A percentile compares a stretch with the other conserved stretches of the same genome.
Evolutionary conservation across 306 rosid species (phyloP).

Genomic region (Citrullus mucosospermus): DNA sequence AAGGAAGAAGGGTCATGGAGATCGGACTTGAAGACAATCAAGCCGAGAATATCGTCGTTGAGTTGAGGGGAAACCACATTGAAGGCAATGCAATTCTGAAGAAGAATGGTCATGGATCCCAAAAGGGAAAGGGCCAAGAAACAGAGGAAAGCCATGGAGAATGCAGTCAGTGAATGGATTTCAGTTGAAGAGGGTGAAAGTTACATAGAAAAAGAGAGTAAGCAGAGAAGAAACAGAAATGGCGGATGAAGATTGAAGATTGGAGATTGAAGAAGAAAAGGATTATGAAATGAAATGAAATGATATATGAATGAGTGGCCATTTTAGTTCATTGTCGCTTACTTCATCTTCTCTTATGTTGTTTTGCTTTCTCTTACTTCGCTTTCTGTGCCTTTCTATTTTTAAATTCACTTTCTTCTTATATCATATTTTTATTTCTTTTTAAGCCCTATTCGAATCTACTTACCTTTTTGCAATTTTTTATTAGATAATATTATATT

Average conservation of each 20-base stretch:
- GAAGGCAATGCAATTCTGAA: not conserved
- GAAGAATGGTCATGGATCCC: not conserved
- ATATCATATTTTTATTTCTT: no score
- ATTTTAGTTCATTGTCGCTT: not conserved
- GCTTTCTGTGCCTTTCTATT: not conserved
- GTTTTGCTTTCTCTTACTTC: not conserved
- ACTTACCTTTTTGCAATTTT: no score
- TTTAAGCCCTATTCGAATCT: no score
- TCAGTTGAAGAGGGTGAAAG: not conserved
- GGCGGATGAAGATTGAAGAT: not conserved
- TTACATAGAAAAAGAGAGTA: not conserved
- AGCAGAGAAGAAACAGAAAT: not conserved
- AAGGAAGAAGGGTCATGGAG: constrained; percentile 55
- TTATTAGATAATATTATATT: no score
- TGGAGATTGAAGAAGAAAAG: not conserved
- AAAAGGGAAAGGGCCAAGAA: not conserved
- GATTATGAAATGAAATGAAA: not conserved
- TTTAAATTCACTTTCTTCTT: not conserved
- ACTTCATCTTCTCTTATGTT: not conserved
- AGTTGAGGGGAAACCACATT: not conserved
- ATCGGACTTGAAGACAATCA: constrained; percentile 78
- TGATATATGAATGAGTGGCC: not conserved
- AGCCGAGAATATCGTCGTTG: constrained; percentile 76
- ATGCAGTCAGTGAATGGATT: not conserved
- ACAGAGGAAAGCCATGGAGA: not conserved